Evolutionary conservation across 2,329 filamentous ascomycete species (phyloP).

Genomic region (Colletotrichum tamarilloi): DNA sequence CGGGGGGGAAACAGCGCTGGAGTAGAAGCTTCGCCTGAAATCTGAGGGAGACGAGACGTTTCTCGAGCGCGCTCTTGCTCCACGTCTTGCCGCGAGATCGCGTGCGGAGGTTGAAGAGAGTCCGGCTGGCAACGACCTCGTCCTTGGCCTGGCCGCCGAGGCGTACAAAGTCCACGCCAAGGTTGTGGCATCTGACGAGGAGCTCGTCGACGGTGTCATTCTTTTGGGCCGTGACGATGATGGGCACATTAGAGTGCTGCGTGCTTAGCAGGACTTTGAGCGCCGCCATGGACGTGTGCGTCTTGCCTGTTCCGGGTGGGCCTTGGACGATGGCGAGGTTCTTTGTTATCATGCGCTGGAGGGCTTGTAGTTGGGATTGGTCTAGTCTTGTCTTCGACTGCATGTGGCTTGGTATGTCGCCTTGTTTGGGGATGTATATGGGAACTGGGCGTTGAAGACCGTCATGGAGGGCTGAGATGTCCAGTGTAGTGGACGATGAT

Average conservation of each 20-base stretch:
- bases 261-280: conserved; percentile 74
- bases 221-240: conserved; percentile 86
- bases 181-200: conserved; percentile 67
- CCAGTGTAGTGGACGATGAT: not conserved
- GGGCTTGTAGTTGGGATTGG: conserved; percentile 74
- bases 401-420: conserved; percentile 26
- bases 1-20: conserved; percentile 6
- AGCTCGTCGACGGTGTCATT: conserved; percentile 93
- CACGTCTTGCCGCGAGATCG: conserved; percentile 37
- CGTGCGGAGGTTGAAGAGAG: conserved; percentile 69
- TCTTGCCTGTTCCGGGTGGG: conserved; percentile 82
- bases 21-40: conserved; percentile 9
- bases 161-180: conserved; percentile 66
- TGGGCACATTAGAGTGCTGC: conserved; percentile 68
- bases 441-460: not conserved
- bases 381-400: conserved; percentile 64
- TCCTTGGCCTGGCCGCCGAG: conserved; percentile 77
- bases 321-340: conserved; percentile 84
- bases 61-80: conserved; percentile 8
- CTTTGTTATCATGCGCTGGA: conserved; percentile 77
- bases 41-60: conserved; percentile 7
- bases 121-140: conserved; percentile 71
- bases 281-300: conserved; percentile 80
- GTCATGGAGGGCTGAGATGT: not conserved
- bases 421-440: not conserved